phyloP scores from a whole-genome alignment of 371 early-diverging fungal species.

The Rhizopus delemar region DNA sequence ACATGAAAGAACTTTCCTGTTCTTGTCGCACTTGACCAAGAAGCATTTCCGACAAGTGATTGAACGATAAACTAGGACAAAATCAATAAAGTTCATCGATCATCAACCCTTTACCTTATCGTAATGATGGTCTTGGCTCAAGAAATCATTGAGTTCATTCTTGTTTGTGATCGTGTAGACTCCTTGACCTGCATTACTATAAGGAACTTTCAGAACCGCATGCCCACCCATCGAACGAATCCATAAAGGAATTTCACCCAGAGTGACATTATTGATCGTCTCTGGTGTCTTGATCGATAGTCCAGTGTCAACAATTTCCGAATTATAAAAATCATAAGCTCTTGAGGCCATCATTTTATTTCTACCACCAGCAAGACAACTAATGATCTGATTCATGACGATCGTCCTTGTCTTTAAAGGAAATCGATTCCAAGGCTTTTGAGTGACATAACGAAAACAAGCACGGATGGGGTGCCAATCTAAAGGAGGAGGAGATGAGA shows the following conservation, averaged over 20 bases:
- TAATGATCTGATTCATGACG: constrained; percentile 90
- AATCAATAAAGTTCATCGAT: neutral
- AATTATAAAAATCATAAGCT: constrained; percentile 89
- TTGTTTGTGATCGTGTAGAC: constrained; percentile 90
- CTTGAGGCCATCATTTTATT: constrained; percentile 95
- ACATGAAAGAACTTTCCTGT: constrained; percentile 88
- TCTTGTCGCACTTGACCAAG: constrained; percentile 84
- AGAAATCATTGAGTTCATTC: constrained; percentile 73
- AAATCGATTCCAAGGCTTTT: constrained; percentile 92
- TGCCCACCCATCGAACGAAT: constrained; percentile 88
- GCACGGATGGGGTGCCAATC: constrained; percentile 89
- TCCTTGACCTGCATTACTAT: constrained; percentile 93
- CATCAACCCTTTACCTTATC: constrained; percentile 59
- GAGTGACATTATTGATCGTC: constrained; percentile 86
- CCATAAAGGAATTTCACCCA: constrained; percentile 86
- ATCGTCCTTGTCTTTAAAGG: constrained; percentile 81
- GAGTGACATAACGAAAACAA: constrained; percentile 91
- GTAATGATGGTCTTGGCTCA: constrained; percentile 85
- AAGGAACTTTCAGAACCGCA: constrained; percentile 91
- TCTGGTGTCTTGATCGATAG: constrained; percentile 85
- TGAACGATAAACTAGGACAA: constrained; percentile 80
- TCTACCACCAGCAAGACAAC: constrained; percentile 91
- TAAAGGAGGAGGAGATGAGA: neutral
- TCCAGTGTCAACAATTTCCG: constrained; percentile 72
- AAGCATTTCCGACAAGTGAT: constrained; percentile 89